Conservation (phyloP, 1,139 yeast species). For the Candida pseudoviswanathii region DNA sequence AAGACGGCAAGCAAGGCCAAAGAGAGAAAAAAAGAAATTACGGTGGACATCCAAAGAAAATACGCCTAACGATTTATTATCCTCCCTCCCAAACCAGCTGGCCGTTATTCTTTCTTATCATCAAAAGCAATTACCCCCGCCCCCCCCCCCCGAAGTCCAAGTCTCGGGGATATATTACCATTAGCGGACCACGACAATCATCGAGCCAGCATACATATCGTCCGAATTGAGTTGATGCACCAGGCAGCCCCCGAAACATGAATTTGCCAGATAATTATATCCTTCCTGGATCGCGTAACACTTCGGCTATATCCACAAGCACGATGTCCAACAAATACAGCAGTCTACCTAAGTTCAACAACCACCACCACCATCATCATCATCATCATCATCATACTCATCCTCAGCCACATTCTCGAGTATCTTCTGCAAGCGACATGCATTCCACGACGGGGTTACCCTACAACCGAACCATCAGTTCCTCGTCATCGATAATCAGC, state of each 20-base stretch:
- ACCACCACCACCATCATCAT: background rate
- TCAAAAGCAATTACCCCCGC: too few relatives aligned
- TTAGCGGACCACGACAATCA: too few relatives aligned
- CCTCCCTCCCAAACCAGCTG: background rate
- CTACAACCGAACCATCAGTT: constrained; percentile 24
- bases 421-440: constrained; percentile 12
- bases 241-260: background rate
- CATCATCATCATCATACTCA: constrained; percentile 6
- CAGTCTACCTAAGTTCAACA: constrained; percentile 19
- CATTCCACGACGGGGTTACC: constrained; percentile 22
- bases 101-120: background rate
- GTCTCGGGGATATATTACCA: background rate
- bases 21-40: background rate
- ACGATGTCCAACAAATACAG: constrained; percentile 18
- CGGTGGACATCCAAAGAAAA: background rate
- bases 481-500: constrained; percentile 38
- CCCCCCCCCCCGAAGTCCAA: too few relatives aligned
- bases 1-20: background rate
- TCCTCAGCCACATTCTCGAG: constrained; percentile 8
- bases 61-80: background rate
- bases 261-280: constrained; percentile 4
- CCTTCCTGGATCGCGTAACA: constrained; percentile 2
- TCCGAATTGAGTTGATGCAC: background rate
- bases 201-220: background rate
- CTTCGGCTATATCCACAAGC: constrained; percentile 8